Evolutionary conservation across 306 rosid species (phyloP), one percentile per base, ranked within the genome.

Genomic region (Hylodesmum podocarpum): DNA sequence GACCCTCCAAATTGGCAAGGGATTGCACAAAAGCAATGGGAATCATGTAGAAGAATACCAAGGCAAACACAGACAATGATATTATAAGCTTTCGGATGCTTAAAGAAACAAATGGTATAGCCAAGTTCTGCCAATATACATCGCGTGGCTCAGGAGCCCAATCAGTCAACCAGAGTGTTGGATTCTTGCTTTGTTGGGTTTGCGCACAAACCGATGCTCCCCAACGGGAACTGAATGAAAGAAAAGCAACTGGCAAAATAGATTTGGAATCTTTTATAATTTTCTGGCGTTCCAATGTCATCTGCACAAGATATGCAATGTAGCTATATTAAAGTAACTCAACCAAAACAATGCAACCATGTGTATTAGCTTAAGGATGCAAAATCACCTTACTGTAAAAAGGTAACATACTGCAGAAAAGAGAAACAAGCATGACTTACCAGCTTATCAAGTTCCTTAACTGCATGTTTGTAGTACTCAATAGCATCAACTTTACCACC

Each of bases 61-160:
- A 86, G 66, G 97, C 91, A 83, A 95, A 95, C 67, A 95, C 96
- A 6, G 81, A 62, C 31, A 83, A 21, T 0, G 97, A 83, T 84
- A 95, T 91, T 41, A 92, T 8, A 65, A 92, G 87, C 76, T 84
- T 92, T 27, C 97, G 86, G 73, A 95, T 79, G 84, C 84, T 90
- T 68, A 92, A 76, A 65, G 99, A 95, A 85, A 95, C 82, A 70
- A 95, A 92, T n/a, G 99, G 97, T 67, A 95, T 92, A 44, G 99
- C 94, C 82, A 95, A 73, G 87, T 95, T 95, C 80, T 72, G 87
- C 99, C 99, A 92, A 62, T 90, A 91, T 28, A 95, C 71, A 70
- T 95, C 97, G 0, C 89, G 86, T 18, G 99, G 97, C 82, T 95
- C 99, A 10, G 99, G 99, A 76, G 99, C 99, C 99, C 99, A 92